Percentiles rank a stretch among this genome's conserved stretches.
Evolutionary conservation across 768 basidiomycete genomes (phyloP).

Genomic region (Mycena polygramma): DNA sequence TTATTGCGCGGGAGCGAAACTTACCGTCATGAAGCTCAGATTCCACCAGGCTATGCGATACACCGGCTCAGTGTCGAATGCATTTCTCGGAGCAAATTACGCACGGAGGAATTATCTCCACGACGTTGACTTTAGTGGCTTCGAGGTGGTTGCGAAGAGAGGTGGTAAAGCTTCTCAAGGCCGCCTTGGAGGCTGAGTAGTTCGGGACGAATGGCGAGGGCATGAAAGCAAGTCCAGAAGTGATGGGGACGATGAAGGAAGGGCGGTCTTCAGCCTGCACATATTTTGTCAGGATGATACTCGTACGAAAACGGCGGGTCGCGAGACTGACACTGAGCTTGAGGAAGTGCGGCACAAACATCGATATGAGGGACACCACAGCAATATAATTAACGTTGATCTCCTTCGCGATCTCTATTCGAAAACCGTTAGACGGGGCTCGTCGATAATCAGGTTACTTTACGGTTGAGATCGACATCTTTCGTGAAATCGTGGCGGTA

Average conservation of each 20-base stretch:
- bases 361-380: conserved; percentile 60
- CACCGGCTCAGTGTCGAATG: neutral
- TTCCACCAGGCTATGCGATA: conserved; percentile 61
- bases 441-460: conserved; percentile 27
- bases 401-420: conserved; percentile 59
- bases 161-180: conserved; percentile 64
- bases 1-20: neutral
- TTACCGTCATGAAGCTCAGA: conserved; percentile 74
- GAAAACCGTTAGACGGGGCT: conserved; percentile 15
- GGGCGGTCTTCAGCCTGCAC: conserved; percentile 58
- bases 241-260: conserved; percentile 63
- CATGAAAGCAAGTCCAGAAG: conserved; percentile 64
- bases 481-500: conserved; percentile 61
- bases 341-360: conserved; percentile 67
- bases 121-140: conserved; percentile 64
- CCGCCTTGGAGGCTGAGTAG: conserved; percentile 72
- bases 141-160: conserved; percentile 62
- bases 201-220: conserved; percentile 58
- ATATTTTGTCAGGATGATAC: neutral
- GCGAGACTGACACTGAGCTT: conserved; percentile 59
- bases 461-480: conserved; percentile 57
- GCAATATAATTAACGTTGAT: conserved; percentile 68
- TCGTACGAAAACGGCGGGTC: neutral
- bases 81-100: conserved; percentile 35
- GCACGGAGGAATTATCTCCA: conserved; percentile 72